Percentiles rank a stretch among this genome's conserved stretches.
These are phyloP conservation scores for Sapria himalayana DNA, from an alignment of 345 rosid genomes.

Conservation along the genomic window DNA sequence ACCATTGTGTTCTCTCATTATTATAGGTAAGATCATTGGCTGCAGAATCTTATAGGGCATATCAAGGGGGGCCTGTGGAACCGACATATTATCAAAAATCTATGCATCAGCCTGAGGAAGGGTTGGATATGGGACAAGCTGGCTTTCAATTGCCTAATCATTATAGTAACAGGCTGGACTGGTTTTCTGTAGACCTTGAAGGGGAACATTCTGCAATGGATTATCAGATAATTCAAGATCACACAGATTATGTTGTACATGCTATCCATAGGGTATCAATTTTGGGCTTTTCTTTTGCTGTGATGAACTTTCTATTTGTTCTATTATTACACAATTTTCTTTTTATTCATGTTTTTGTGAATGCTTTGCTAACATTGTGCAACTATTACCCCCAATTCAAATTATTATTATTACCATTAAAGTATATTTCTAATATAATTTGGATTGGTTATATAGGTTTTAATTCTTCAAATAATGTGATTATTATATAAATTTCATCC, in stretches of 20 bases:
- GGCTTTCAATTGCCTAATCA: slow-evolving; percentile 38
- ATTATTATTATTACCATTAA: no score
- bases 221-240: slow-evolving; percentile 89
- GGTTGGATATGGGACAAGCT: slow-evolving; percentile 14
- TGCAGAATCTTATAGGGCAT: slow-evolving; percentile 88
- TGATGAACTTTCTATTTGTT: no score
- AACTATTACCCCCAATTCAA: no score
- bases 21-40: slow-evolving; percentile 79
- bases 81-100: slow-evolving; percentile 58
- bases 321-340: slow-evolving; percentile 10
- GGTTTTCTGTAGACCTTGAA: slow-evolving; percentile 99
- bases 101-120: slow-evolving; percentile 24
- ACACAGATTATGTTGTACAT: slow-evolving; percentile 89
- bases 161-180: slow-evolving; percentile 47
- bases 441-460: no score
- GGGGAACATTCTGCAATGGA: slow-evolving; percentile 99
- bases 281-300: no score
- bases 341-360: no score
- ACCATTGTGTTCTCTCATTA: slow-evolving; percentile 1
- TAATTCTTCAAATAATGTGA: no score
- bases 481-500: no score
- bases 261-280: slow-evolving; percentile 78
- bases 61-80: slow-evolving; percentile 69
- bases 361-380: no score
- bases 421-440: no score